A percentile compares a stretch with the other conserved stretches of the same genome.
phyloP scores from a whole-genome alignment of 2,329 filamentous ascomycete species.

The Neospermospora avenae region DNA sequence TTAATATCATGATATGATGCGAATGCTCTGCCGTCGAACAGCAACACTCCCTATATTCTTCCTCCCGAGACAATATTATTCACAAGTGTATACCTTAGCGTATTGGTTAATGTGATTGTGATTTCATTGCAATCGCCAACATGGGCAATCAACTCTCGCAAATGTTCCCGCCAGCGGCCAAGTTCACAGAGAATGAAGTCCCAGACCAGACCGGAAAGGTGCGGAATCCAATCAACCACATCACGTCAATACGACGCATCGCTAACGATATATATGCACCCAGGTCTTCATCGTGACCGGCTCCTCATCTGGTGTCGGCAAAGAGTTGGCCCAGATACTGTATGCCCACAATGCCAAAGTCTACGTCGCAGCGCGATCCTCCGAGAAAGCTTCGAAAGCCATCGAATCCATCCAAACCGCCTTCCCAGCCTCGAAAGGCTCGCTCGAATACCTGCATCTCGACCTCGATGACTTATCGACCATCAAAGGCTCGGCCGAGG shows the following conservation, averaged over 20 bases:
- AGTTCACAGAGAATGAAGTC: conserved; percentile 35
- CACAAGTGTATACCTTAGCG: too few relatives aligned
- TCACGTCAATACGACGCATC: too few relatives aligned
- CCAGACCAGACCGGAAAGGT: conserved; percentile 34
- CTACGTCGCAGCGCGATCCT: conserved; percentile 42
- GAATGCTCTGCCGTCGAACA: too few relatives aligned
- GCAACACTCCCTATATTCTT: too few relatives aligned
- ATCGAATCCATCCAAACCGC: conserved; percentile 39
- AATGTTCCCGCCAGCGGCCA: conserved; percentile 26
- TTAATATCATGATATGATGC: too few relatives aligned
- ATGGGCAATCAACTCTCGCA: conserved; percentile 23
- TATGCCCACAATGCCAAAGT: conserved; percentile 43
- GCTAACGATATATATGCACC: too few relatives aligned
- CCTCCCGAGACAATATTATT: too few relatives aligned
- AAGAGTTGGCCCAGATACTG: conserved; percentile 39
- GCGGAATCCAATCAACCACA: neutral
- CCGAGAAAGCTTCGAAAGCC: conserved; percentile 38
- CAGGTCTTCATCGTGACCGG: conserved; percentile 41
- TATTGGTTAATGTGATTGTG: too few relatives aligned
- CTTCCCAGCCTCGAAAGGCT: conserved; percentile 34
- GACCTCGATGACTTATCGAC: conserved; percentile 40
- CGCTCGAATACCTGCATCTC: conserved; percentile 38
- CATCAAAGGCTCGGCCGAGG: conserved; percentile 38
- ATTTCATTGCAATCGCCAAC: conserved; percentile 27
- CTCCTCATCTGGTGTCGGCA: conserved; percentile 39